Evolutionary conservation across 2,329 filamentous ascomycete species (phyloP).

Genomic region (Phaeophleospora eucalypticola): DNA sequence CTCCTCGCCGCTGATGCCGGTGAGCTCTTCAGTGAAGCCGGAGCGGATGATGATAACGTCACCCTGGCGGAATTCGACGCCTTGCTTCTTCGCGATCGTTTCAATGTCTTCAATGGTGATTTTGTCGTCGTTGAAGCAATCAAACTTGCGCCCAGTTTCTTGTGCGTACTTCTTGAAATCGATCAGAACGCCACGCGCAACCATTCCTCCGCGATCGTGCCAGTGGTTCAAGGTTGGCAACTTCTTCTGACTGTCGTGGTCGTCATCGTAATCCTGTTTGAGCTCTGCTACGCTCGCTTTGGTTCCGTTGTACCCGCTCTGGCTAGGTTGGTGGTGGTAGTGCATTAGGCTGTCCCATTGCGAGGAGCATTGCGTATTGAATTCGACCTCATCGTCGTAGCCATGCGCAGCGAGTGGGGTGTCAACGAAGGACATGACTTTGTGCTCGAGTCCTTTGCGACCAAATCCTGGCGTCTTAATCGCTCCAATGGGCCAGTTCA

Average conservation of each 20-base stretch:
- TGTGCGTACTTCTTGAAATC: conserved; percentile 58
- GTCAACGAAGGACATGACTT: conserved; percentile 34
- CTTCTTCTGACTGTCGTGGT: conserved; percentile 26
- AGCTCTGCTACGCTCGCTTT: conserved; percentile 31
- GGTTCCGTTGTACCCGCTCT: conserved; percentile 50
- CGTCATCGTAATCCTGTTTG: conserved; percentile 25
- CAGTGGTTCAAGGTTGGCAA: conserved; percentile 41
- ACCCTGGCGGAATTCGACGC: conserved; percentile 43
- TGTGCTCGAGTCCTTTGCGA: conserved; percentile 35
- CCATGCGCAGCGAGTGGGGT: conserved; percentile 32
- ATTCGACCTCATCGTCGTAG: conserved; percentile 45
- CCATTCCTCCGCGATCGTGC: conserved; percentile 51
- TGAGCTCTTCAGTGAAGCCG: conserved; percentile 48
- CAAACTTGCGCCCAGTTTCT: conserved; percentile 52
- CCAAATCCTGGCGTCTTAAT: conserved; percentile 37
- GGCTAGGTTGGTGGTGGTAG: conserved; percentile 38
- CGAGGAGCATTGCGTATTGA: conserved; percentile 43
- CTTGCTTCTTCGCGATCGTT: conserved; percentile 43
- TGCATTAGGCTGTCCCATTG: conserved; percentile 48
- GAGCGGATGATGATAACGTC: conserved; percentile 57
- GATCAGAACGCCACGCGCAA: conserved; percentile 54
- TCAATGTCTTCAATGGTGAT: conserved; percentile 46
- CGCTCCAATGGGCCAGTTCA: conserved; percentile 37
- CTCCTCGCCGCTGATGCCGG: conserved; percentile 36
- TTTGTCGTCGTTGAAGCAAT: conserved; percentile 47